Conservation (phyloP, 768 basidiomycete genomes). For the Filobasidium wieringae region DNA sequence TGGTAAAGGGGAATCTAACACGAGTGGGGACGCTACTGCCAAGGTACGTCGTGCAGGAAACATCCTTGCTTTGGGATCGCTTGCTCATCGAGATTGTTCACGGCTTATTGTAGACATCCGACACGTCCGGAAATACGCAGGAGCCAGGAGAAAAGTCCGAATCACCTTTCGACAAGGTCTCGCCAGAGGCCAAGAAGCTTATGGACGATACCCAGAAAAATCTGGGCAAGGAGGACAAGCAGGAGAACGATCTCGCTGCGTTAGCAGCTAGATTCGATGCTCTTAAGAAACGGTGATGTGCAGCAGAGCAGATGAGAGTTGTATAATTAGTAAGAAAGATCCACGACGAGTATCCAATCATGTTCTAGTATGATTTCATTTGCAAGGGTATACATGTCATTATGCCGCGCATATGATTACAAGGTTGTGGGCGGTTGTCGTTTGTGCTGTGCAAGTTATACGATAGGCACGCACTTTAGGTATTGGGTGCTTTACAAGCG, state of each 20-base stretch:
- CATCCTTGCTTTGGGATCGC: too few species aligned
- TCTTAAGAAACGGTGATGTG: conserved; percentile 7
- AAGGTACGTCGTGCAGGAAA: too few species aligned
- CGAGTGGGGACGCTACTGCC: too few species aligned
- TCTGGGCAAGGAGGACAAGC: conserved; percentile 28
- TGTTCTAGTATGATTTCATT: too few species aligned
- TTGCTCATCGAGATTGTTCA: conserved; percentile 20
- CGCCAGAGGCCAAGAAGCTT: conserved; percentile 43
- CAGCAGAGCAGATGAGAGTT: not conserved
- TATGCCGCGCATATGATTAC: too few species aligned
- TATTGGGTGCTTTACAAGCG: conserved; percentile 63
- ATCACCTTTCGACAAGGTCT: conserved; percentile 9
- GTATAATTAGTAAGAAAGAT: not conserved
- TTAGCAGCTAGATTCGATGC: conserved; percentile 15
- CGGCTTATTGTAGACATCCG: conserved; percentile 21
- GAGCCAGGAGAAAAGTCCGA: not conserved
- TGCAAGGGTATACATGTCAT: too few species aligned
- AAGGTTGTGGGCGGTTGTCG: too few species aligned
- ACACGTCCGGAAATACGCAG: conserved; percentile 29
- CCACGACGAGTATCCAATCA: too few species aligned
- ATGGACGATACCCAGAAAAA: conserved; percentile 48
- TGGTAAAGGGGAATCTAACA: too few species aligned
- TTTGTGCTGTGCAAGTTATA: too few species aligned
- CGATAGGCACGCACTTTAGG: too few species aligned
- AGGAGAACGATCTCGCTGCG: conserved; percentile 9